Conservation (phyloP, 2,329 filamentous ascomycete genomes). For the Westerdykella sp. region DNA sequence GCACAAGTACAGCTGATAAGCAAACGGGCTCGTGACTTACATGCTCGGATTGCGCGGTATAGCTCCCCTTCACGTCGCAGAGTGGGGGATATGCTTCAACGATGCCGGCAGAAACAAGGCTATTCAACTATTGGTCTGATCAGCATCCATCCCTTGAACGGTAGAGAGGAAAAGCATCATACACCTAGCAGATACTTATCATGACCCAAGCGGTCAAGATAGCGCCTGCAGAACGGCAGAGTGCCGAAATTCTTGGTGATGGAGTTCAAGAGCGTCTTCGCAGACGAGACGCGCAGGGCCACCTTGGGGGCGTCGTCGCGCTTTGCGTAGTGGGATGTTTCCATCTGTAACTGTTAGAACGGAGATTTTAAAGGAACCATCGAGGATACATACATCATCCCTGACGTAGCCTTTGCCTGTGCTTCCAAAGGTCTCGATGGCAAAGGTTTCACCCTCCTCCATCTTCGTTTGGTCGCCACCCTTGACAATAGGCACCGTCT, state of each 20-base stretch:
- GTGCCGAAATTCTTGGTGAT: constrained; percentile 98
- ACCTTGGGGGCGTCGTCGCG: constrained; percentile 66
- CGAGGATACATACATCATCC: constrained; percentile 58
- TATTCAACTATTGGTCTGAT: constrained; percentile 60
- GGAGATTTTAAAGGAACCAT: neutral
- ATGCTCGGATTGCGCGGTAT: constrained; percentile 92
- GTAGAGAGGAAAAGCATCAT: constrained; percentile 32
- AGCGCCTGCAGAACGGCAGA: constrained; percentile 82
- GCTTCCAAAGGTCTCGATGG: constrained; percentile 92
- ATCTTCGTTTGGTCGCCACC: constrained; percentile 85
- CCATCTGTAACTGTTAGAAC: constrained; percentile 46
- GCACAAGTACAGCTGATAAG: constrained; percentile 3
- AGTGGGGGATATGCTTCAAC: constrained; percentile 87
- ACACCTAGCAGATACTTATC: constrained; percentile 90
- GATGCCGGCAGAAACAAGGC: constrained; percentile 72
- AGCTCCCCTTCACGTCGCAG: constrained; percentile 87
- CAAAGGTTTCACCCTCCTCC: constrained; percentile 94
- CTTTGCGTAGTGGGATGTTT: constrained; percentile 84
- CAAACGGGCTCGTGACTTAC: constrained; percentile 47
- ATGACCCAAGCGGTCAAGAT: constrained; percentile 86
- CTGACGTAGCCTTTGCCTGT: constrained; percentile 83
- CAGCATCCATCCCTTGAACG: neutral
- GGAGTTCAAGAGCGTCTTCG: constrained; percentile 75
- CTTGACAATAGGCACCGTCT: constrained; percentile 92
- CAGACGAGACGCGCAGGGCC: constrained; percentile 69